A percentile compares a stretch with the other conserved stretches of the same genome.
phyloP scores from a whole-genome alignment of 768 basidiomycete genomes.

The Trametes gibbosa region DNA sequence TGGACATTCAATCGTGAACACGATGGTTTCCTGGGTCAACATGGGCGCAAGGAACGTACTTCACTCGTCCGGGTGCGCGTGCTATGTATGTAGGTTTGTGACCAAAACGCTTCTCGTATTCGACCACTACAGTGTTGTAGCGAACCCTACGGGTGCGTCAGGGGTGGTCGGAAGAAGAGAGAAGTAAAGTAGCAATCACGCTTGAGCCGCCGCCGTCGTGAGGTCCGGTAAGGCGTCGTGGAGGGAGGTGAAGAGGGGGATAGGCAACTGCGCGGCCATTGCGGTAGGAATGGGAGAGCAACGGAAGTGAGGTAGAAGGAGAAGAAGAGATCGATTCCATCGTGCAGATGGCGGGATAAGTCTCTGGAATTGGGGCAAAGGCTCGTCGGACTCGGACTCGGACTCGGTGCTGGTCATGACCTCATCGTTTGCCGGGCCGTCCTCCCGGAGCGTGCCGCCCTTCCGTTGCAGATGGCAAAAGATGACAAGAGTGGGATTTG shows the following conservation, averaged over 20 bases:
- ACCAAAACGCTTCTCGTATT: constrained; percentile 65
- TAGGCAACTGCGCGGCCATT: constrained; percentile 56
- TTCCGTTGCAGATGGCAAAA: background rate
- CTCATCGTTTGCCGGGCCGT: background rate
- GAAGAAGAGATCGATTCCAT: background rate
- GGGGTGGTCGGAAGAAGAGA: background rate
- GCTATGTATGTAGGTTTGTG: constrained; percentile 66
- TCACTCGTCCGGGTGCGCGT: constrained; percentile 78
- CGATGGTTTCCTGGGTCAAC: background rate
- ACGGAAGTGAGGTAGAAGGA: background rate
- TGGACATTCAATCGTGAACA: background rate
- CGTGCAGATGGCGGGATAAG: background rate
- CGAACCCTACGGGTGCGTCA: constrained; percentile 35
- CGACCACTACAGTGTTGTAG: constrained; percentile 59
- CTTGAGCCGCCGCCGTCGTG: constrained; percentile 53
- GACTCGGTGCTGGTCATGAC: background rate
- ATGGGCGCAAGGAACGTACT: constrained; percentile 45
- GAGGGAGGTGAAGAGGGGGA: constrained; percentile 62
- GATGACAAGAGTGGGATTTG: constrained; percentile 29
- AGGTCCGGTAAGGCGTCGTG: constrained; percentile 53
- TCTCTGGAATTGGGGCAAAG: background rate
- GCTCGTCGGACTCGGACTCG: background rate
- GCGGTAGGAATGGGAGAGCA: background rate
- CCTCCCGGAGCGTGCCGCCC: background rate
- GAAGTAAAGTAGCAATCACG: constrained; percentile 26